Evolutionary conservation across 2,329 filamentous ascomycete species (phyloP).

Genomic region (Alternaria sp.): DNA sequence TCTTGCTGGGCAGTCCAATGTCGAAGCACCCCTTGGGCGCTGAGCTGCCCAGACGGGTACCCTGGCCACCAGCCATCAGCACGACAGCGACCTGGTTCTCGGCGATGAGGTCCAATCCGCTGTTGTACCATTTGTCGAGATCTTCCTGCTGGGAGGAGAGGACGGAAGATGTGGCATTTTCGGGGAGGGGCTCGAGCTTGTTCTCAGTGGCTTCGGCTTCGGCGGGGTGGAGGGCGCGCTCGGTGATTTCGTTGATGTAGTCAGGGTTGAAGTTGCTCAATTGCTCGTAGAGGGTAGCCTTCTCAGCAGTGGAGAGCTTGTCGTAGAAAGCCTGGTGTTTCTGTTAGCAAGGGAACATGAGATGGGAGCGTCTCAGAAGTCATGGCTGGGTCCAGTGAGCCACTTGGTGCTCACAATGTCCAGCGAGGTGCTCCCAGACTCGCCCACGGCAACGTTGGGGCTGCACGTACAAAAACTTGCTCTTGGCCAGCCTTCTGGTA

Average conservation of each 20-base stretch:
- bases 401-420: slow-evolving; percentile 3
- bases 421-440: slow-evolving; percentile 7
- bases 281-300: slow-evolving; percentile 82
- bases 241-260: slow-evolving; percentile 86
- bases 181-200: slow-evolving; percentile 85
- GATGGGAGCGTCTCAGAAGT: neutral
- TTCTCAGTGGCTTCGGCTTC: slow-evolving; percentile 63
- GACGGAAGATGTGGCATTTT: slow-evolving; percentile 85
- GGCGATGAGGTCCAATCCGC: slow-evolving; percentile 71
- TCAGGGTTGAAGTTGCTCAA: slow-evolving; percentile 82
- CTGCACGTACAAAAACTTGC: slow-evolving; percentile 71
- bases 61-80: slow-evolving; percentile 96
- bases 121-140: slow-evolving; percentile 83
- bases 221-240: slow-evolving; percentile 82
- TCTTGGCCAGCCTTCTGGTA: slow-evolving; percentile 79
- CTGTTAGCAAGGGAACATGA: neutral
- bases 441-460: neutral
- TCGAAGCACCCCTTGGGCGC: slow-evolving; percentile 98
- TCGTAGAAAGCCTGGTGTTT: slow-evolving; percentile 74
- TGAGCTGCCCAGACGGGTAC: slow-evolving; percentile 91
- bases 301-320: slow-evolving; percentile 75
- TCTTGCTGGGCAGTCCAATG: slow-evolving; percentile 90
- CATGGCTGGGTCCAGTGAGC: neutral
- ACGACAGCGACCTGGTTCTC: slow-evolving; percentile 82
- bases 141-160: slow-evolving; percentile 85